A percentile compares a stretch with the other conserved stretches of the same genome.
These are phyloP conservation scores for Annona cherimola DNA, from an alignment of 164 flowering plant genomes.

Conservation along the genomic window DNA sequence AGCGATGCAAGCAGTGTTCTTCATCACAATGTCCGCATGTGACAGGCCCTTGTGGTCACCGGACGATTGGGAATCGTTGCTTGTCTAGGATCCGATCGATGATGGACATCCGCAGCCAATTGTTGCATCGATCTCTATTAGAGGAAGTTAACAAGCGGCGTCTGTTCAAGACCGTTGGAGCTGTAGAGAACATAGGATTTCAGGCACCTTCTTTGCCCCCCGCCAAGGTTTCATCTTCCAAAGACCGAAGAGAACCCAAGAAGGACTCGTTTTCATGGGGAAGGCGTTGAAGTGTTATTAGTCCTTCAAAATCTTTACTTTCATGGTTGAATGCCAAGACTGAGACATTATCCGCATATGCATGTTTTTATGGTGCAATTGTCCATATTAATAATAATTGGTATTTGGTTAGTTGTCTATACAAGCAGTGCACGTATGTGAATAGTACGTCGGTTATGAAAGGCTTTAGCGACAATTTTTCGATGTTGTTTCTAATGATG, in stretches of 20 bases:
- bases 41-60: neutral
- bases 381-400: neutral
- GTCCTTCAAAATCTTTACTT: neutral
- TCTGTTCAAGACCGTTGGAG: slow-evolving; percentile 75
- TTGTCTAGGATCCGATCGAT: slow-evolving; percentile 36
- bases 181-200: slow-evolving; percentile 70
- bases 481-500: too few relatives aligned
- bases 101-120: slow-evolving; percentile 62
- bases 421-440: too few relatives aligned
- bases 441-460: too few relatives aligned
- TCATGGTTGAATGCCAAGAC: neutral
- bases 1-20: slow-evolving; percentile 6
- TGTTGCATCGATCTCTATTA: slow-evolving; percentile 51
- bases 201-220: slow-evolving; percentile 31
- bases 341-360: neutral
- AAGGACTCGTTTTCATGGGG: slow-evolving; percentile 1
- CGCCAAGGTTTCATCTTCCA: slow-evolving; percentile 3
- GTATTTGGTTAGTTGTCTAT: too few relatives aligned
- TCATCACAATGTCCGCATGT: neutral
- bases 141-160: slow-evolving; percentile 57
- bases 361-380: neutral
- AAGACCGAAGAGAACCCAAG: neutral
- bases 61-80: slow-evolving; percentile 1
- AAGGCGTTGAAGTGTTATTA: neutral
- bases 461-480: too few relatives aligned